Conservation (phyloP, 805 yeast genomes). For the Ogataea chonburiensis region DNA sequence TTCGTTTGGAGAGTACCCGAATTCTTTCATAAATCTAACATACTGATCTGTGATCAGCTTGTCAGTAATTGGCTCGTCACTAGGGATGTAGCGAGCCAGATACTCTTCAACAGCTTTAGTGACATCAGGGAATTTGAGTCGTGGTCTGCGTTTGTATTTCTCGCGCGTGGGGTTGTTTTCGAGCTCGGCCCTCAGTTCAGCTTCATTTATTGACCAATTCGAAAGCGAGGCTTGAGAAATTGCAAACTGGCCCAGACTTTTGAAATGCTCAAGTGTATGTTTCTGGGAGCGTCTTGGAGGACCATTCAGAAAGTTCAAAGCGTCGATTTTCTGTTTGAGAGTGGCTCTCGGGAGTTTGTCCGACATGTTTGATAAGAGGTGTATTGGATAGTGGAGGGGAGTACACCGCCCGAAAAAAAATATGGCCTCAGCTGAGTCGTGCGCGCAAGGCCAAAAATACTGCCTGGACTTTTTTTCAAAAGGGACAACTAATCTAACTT, state of each 20-base stretch:
- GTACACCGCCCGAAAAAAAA: conserved; percentile 1
- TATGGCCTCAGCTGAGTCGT: conserved; percentile 2
- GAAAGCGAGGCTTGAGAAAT: conserved; percentile 38
- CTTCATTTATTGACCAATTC: conserved; percentile 33
- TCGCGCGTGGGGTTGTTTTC: conserved; percentile 28
- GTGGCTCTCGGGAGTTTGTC: conserved; percentile 32
- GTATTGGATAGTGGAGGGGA: too few relatives aligned
- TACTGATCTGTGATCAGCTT: conserved; percentile 25
- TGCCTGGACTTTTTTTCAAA: conserved; percentile 5
- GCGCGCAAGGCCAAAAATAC: conserved; percentile 2
- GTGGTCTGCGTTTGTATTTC: conserved; percentile 33
- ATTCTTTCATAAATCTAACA: conserved; percentile 15
- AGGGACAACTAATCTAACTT: conserved; percentile 13
- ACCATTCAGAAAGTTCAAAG: conserved; percentile 33
- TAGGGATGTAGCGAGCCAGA: conserved; percentile 16
- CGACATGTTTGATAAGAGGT: not conserved
- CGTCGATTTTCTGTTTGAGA: conserved; percentile 33
- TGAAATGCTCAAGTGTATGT: conserved; percentile 30
- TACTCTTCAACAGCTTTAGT: conserved; percentile 33
- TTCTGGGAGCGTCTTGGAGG: conserved; percentile 32
- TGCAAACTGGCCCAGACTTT: conserved; percentile 23
- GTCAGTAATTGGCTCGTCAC: conserved; percentile 29
- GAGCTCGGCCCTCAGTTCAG: conserved; percentile 24
- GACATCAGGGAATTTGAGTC: conserved; percentile 35
- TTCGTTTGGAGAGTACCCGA: conserved; percentile 25